Evolutionary conservation across 2,329 filamentous ascomycete species (phyloP).

Genomic region (Alternaria solani): DNA sequence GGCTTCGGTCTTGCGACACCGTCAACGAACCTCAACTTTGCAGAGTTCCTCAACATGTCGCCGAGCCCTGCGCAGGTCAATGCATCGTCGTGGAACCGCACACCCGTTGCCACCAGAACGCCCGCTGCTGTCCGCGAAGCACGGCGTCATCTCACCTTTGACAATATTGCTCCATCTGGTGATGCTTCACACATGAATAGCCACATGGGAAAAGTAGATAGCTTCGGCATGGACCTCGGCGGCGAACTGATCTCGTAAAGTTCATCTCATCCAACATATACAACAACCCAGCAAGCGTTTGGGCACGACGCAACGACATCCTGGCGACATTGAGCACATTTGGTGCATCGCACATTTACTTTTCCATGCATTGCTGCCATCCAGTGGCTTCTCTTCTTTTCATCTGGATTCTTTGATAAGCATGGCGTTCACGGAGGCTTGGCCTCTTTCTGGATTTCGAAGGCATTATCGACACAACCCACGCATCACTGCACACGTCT

Average conservation of each 20-base stretch:
- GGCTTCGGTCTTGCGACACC: slow-evolving; percentile 76
- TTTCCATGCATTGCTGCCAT: slow-evolving; percentile 11
- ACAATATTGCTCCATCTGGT: slow-evolving; percentile 69
- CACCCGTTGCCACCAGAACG: slow-evolving; percentile 69
- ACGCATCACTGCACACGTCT: slow-evolving; percentile 15
- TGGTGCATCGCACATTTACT: slow-evolving; percentile 3
- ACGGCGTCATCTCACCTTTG: slow-evolving; percentile 82
- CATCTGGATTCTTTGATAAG: slow-evolving; percentile 23
- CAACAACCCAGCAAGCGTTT: slow-evolving; percentile 18
- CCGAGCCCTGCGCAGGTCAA: slow-evolving; percentile 83
- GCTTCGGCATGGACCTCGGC: slow-evolving; percentile 71
- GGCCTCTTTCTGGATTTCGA: slow-evolving; percentile 7
- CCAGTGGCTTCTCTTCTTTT: slow-evolving; percentile 16
- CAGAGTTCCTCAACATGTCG: slow-evolving; percentile 97
- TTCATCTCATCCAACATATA: slow-evolving; percentile 13
- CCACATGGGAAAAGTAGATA: slow-evolving; percentile 58
- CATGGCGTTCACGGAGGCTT: slow-evolving; percentile 28
- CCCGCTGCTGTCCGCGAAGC: slow-evolving; percentile 73
- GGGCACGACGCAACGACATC: slow-evolving; percentile 36
- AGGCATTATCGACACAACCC: slow-evolving; percentile 13
- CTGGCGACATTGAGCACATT: slow-evolving; percentile 24
- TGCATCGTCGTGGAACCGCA: slow-evolving; percentile 77
- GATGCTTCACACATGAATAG: slow-evolving; percentile 53
- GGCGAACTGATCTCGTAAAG: slow-evolving; percentile 66
- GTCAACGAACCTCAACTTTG: slow-evolving; percentile 87